Evolutionary conservation across 257 asterid genomes (phyloP).

Genomic region (Rubia yunnanensis): DNA sequence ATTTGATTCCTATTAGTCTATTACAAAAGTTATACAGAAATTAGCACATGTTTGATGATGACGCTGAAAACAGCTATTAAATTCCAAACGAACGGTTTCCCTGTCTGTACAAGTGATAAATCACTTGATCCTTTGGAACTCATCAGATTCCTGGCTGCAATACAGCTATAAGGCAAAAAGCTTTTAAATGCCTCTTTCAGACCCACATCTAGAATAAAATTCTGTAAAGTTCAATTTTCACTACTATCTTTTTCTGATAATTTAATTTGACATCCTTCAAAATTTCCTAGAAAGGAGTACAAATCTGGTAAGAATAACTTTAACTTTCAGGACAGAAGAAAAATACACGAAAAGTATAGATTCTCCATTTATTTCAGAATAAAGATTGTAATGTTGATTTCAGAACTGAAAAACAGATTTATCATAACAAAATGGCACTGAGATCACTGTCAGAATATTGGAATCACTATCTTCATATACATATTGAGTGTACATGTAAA

Average conservation of each 20-base stretch:
- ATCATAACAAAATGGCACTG: background rate
- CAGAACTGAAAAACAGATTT: background rate
- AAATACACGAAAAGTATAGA: background rate
- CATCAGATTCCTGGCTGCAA: constrained; percentile 5
- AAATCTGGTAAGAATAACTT: background rate
- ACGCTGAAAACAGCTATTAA: background rate
- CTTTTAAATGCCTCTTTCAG: background rate
- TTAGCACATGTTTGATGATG: constrained; percentile 1
- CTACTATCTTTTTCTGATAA: background rate
- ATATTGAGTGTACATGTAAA: background rate
- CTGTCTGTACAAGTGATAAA: background rate
- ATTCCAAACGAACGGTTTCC: background rate
- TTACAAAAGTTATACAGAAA: background rate
- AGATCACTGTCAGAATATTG: background rate
- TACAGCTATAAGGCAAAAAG: background rate
- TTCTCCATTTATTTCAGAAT: background rate
- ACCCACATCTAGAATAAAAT: background rate
- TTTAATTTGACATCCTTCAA: background rate
- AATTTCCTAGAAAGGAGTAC: background rate
- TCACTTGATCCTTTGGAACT: background rate
- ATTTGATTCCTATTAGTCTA: constrained; percentile 56
- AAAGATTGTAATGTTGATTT: background rate
- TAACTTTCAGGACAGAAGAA: background rate
- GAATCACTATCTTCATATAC: constrained; percentile 3
- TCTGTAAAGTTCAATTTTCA: background rate